These are phyloP conservation scores for Allantophomopsis lycopodina DNA, from an alignment of 2,329 filamentous ascomycete species.

Conservation along the genomic window DNA sequence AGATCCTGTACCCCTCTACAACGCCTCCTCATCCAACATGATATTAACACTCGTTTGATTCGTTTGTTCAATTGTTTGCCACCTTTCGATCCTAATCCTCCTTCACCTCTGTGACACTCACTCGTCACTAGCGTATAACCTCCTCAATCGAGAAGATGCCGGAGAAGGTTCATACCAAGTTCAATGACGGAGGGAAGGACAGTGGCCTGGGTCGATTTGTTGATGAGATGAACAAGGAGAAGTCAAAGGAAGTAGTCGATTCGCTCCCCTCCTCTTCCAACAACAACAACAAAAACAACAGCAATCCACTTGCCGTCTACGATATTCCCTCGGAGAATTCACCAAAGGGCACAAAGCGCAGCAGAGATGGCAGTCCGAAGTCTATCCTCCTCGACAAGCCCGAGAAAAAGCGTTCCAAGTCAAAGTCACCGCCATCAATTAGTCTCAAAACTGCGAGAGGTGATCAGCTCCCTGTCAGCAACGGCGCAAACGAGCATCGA, in stretches of 20 bases:
- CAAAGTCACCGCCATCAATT: background rate
- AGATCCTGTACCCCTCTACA: too few species aligned
- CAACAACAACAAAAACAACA: too few species aligned
- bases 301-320: too few species aligned
- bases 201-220: background rate
- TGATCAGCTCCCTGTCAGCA: too few species aligned
- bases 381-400: too few species aligned
- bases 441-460: background rate
- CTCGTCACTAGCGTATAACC: background rate
- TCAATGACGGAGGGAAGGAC: conserved; percentile 18
- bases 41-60: too few species aligned
- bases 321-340: too few species aligned
- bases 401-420: background rate
- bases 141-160: conserved; percentile 19
- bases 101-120: background rate
- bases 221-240: conserved; percentile 18
- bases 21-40: too few species aligned
- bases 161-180: conserved; percentile 24
- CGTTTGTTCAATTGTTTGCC: too few species aligned
- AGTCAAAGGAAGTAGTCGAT: conserved; percentile 10
- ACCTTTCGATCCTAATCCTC: background rate
- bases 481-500: too few species aligned
- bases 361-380: background rate
- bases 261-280: too few species aligned
- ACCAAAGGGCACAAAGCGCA: conserved; percentile 1